These are phyloP conservation scores for Rehmannia glutinosa DNA, from an alignment of 257 asterid species.

Conservation along the genomic window DNA sequence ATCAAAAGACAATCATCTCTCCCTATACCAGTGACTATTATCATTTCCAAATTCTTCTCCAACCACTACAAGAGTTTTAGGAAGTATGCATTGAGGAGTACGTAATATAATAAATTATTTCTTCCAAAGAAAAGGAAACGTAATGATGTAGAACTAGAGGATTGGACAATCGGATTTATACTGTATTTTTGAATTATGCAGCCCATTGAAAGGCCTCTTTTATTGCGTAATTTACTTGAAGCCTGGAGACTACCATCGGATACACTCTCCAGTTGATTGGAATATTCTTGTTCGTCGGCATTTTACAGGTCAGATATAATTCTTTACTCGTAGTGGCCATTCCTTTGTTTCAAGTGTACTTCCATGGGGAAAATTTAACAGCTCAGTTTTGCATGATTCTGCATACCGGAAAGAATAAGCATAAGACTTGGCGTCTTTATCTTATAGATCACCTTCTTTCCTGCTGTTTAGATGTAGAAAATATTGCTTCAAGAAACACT, in stretches of 20 bases:
- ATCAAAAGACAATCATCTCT: not conserved
- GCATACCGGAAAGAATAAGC: not conserved
- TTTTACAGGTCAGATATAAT: conserved; percentile 60
- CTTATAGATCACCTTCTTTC: conserved; percentile 7
- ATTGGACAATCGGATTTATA: conserved; percentile 2
- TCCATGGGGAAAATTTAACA: not conserved
- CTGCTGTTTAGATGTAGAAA: not conserved
- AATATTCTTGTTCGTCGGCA: conserved; percentile 71
- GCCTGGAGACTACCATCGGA: conserved; percentile 97
- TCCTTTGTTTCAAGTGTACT: not conserved
- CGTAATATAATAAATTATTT: not conserved
- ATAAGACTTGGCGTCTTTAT: conserved; percentile 16
- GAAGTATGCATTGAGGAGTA: not conserved
- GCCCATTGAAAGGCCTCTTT: conserved; percentile 83
- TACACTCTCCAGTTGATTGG: conserved; percentile 98
- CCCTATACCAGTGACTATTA: not conserved
- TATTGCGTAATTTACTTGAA: conserved; percentile 95
- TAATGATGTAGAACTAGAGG: not conserved
- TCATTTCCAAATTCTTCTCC: not conserved
- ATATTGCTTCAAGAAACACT: conserved; percentile 1
- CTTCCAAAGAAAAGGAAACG: not conserved
- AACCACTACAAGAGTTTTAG: not conserved
- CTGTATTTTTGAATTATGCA: conserved; percentile 30
- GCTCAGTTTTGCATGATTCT: conserved; percentile 12
- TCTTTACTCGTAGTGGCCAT: not conserved